Conservation (phyloP, 352 stramenopile genomes). For the Bremia lactucae region DNA sequence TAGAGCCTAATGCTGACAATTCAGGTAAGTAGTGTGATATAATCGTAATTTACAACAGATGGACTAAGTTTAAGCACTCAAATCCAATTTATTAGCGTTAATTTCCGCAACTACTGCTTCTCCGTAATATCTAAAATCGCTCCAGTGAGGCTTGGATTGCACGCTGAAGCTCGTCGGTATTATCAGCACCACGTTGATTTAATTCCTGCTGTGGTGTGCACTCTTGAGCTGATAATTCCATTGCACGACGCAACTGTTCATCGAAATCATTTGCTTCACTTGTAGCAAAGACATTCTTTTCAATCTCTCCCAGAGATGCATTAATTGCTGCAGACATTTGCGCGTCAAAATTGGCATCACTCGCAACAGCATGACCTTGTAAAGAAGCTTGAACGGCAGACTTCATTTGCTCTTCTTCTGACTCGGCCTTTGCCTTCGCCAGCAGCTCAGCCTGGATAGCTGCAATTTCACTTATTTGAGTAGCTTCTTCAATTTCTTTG, state of each 20-base stretch:
- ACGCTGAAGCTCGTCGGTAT: conserved; percentile 67
- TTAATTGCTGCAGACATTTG: conserved; percentile 59
- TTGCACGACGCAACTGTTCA: conserved; percentile 44
- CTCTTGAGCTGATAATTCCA: conserved; percentile 55
- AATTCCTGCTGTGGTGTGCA: conserved; percentile 20
- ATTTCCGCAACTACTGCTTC: too few species aligned
- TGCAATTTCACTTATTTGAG: conserved; percentile 60
- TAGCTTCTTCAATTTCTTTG: conserved; percentile 38
- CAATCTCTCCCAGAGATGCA: conserved; percentile 34
- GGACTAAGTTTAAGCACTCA: too few species aligned
- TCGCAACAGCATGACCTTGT: neutral
- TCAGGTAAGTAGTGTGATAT: conserved; percentile 6
- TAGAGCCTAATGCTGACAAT: conserved; percentile 8
- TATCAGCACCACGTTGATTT: conserved; percentile 25
- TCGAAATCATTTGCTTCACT: conserved; percentile 27
- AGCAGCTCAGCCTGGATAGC: conserved; percentile 65
- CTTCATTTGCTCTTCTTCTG: conserved; percentile 66
- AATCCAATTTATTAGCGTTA: too few species aligned
- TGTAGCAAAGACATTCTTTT: neutral
- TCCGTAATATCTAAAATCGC: conserved; percentile 34
- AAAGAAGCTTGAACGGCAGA: conserved; percentile 61
- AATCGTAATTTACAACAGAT: too few species aligned
- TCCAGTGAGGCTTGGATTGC: conserved; percentile 73
- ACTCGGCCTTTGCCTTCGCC: conserved; percentile 52
- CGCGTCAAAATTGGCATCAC: conserved; percentile 31